phyloP scores from a whole-genome alignment of 306 rosid genomes.

The Cucurbita argyrosperma region DNA sequence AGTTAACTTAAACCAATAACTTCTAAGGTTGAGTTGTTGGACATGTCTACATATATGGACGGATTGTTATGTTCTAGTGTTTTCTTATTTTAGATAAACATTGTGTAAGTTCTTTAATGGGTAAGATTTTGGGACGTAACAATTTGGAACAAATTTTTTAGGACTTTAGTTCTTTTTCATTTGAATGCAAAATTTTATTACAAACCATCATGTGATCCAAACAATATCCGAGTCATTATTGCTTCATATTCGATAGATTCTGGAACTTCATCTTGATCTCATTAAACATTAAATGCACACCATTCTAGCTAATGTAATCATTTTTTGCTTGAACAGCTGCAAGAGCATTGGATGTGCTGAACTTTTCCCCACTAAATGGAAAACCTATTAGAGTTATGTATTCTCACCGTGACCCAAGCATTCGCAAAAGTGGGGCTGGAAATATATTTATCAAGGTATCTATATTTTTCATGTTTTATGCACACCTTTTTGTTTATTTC shows the following conservation, averaged over 20 bases:
- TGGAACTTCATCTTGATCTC: background rate
- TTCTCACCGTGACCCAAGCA: slow-evolving; percentile 25
- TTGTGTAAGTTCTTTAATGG: background rate
- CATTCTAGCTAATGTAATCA: background rate
- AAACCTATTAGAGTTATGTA: slow-evolving; percentile 24
- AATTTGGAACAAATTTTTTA: background rate
- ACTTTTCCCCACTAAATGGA: slow-evolving; percentile 19
- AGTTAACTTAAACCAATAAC: background rate
- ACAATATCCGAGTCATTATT: background rate
- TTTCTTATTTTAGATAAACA: background rate
- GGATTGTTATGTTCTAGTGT: background rate
- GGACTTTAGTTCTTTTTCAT: background rate
- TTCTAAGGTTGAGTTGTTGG: too few relatives aligned
- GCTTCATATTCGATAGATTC: background rate
- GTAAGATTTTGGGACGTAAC: background rate
- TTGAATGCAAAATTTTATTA: background rate
- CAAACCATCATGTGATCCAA: background rate
- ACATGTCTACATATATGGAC: too few relatives aligned
- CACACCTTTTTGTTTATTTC: background rate
- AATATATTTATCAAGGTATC: slow-evolving; percentile 27
- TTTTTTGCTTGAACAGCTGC: slow-evolving; percentile 8
- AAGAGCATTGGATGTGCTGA: slow-evolving; percentile 19
- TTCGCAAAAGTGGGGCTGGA: slow-evolving; percentile 23
- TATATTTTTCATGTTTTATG: background rate
- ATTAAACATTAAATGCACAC: background rate